Conservation (phyloP, 2,329 filamentous ascomycete genomes). For the Phaeoacremonium minimum region DNA sequence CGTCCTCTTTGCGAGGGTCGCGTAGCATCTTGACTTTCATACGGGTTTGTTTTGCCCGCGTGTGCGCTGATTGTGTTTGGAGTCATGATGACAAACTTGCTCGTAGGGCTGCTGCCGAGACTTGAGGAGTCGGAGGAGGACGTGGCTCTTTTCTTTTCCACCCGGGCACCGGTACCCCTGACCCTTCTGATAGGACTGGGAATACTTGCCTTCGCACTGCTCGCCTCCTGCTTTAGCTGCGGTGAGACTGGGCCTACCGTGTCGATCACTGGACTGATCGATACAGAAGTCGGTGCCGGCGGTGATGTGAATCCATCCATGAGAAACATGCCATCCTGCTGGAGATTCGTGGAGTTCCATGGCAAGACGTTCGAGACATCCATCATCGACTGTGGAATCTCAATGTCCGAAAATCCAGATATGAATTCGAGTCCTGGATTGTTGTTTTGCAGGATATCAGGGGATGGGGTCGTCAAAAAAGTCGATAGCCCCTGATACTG, state of each 20-base stretch:
- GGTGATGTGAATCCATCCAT: constrained; percentile 2
- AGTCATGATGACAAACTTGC: constrained; percentile 51
- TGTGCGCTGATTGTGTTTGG: constrained; percentile 48
- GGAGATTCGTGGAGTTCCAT: constrained; percentile 35
- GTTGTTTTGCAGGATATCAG: too few relatives aligned
- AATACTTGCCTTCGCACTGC: constrained; percentile 14
- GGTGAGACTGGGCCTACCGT: constrained; percentile 17
- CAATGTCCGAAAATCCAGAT: constrained; percentile 24
- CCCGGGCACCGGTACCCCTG: constrained; percentile 28
- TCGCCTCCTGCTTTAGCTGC: constrained; percentile 15
- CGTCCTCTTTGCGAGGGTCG: constrained; percentile 49
- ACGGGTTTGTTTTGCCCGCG: constrained; percentile 44
- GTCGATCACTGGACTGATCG: not conserved
- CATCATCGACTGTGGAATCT: constrained; percentile 31
- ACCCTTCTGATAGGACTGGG: constrained; percentile 35
- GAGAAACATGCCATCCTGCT: constrained; percentile 17
- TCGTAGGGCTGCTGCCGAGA: constrained; percentile 8
- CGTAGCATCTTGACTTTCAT: constrained; percentile 51
- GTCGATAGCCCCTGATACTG: too few relatives aligned
- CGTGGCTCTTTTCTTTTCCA: constrained; percentile 38
- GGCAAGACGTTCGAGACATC: constrained; percentile 29
- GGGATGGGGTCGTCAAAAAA: too few relatives aligned
- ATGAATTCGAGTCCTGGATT: too few relatives aligned
- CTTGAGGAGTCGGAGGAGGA: constrained; percentile 5
- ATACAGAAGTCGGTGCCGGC: not conserved